Evolutionary conservation across 306 rosid species (phyloP), one percentile per base, ranked within the genome.

Genomic region (Vigna nakashimae): DNA sequence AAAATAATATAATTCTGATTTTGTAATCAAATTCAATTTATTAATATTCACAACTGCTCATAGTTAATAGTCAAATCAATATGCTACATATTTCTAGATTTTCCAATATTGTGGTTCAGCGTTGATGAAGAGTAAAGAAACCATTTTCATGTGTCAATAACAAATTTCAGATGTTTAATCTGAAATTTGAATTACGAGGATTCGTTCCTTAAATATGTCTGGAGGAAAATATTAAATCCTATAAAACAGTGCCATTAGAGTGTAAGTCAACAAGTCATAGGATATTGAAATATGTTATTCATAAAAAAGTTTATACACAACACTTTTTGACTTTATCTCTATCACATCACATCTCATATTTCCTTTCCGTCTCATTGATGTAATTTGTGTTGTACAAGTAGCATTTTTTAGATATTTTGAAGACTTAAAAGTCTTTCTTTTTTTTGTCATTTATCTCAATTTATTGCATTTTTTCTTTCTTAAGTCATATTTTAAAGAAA

Each of bases 111-210:
- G 69, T 20, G 63, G 69, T 58, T 56, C 38, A 65, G 10, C 24
- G 49, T 32, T 16, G 59, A 14, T 63, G 51, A n/a, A 34, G 34
- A 71, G 71, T 36, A 53, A 62, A 32, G 51, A 72, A 79, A 73
- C 11, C 22, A 8, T 42, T 34, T 26, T 63, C 38, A 30, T 50
- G 71, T 18, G 13, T 32, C 52, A 50, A 70, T 51, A 30, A 70
- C 10, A 17, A 32, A 10, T 22, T 57, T 57, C 24, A 24, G 16
- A 24, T 22, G 34, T 8, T 53, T 53, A 24, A 14, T 22, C 15
- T 20, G 22, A 20, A 20, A 20, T 20, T 20, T 9, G 63, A 57
- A 57, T 22, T 11, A 53, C 2, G 11, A 40, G 45, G 45, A 40
- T 40, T 40, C 9, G 11, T 40, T 40, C 3, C 9, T 34, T 34